Base-by-base conservation (phyloP, 148 eudicot genomes). In the Diospyros lotus region DNA sequence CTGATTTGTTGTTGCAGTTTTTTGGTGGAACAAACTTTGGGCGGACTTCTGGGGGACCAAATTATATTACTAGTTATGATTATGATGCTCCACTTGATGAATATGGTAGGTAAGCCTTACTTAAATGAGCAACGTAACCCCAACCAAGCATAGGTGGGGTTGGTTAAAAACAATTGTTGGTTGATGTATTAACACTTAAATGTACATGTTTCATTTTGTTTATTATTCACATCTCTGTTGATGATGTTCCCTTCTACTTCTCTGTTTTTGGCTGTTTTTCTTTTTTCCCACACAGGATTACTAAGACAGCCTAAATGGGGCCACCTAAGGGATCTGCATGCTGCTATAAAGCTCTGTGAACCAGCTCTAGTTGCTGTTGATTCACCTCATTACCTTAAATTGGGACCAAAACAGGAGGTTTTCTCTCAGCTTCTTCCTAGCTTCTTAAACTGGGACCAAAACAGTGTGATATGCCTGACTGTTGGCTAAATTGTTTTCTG, bases 61-160 rank as follows among this genome's bases (percentile, higher is more conserved):
- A 87, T 75, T 84, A 86, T 75, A 85, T 91, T 75, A 96, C 98
- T 70, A 96, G 99, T 75, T 96, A 93, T 74, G 99, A 93, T 63
- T 96, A 96, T 80, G 99, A 96, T 89, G 99, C 99, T 64, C 99
- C 99, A 53, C 73, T 96, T 72, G 97, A 96, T 84, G 99, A 96
- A 89, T 96, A 90, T 86, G 99, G 99, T 93, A 79, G 50, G 84
- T 72, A 9, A 69, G 53, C 5, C 68, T 15, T 72, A 55, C 38
- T 60, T 46, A 59, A 50, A 45, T 73, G 3, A 51, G 43, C 28
- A 28, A 28, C 28, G 0, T 48, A 8, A 48, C 52, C 0, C 6
- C 52, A 48, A 48, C 8, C 8, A 48, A 48, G 52, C 4, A 54
- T 14, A 65, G 51, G 43, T 12, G 28, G 51, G 58, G 70, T 64